These are phyloP conservation scores for Murraya paniculata DNA, from an alignment of 345 rosid species.

Conservation along the genomic window DNA sequence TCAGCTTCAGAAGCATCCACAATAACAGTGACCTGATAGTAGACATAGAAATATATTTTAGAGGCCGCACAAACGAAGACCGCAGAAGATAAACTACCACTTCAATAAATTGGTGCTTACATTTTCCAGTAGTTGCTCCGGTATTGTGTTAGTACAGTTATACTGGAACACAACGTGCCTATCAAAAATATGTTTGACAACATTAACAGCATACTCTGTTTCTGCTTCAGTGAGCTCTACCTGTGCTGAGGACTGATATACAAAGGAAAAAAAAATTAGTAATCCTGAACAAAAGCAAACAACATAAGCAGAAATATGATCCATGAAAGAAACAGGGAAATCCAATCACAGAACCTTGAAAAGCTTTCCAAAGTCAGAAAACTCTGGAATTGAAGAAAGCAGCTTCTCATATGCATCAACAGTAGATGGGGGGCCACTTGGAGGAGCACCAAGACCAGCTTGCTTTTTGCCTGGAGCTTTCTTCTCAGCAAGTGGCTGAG, in stretches of 20 bases:
- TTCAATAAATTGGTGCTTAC: conserved; percentile 39
- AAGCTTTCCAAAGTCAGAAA: conserved; percentile 76
- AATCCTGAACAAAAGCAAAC: conserved; percentile 6
- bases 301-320: not conserved
- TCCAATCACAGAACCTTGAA: conserved; percentile 62
- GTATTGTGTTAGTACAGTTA: conserved; percentile 94
- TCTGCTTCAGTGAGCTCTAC: conserved; percentile 98
- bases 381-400: conserved; percentile 80
- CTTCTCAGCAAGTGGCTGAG: conserved; percentile 88
- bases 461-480: conserved; percentile 91
- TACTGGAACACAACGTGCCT: conserved; percentile 90
- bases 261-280: conserved; percentile 14
- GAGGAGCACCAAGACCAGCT: conserved; percentile 77
- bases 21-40: conserved; percentile 68
- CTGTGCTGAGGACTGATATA: conserved; percentile 71
- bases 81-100: not conserved
- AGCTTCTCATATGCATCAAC: conserved; percentile 79
- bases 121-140: conserved; percentile 90
- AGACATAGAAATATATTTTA: conserved; percentile 20
- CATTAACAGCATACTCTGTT: conserved; percentile 95
- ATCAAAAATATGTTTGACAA: conserved; percentile 86
- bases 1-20: conserved; percentile 96
- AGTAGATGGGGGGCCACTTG: conserved; percentile 59
- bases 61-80: conserved; percentile 1
- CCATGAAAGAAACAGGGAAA: conserved; percentile 8